Base-by-base conservation (phyloP, 441 rosid species). In the Metrosideros polymorpha region DNA sequence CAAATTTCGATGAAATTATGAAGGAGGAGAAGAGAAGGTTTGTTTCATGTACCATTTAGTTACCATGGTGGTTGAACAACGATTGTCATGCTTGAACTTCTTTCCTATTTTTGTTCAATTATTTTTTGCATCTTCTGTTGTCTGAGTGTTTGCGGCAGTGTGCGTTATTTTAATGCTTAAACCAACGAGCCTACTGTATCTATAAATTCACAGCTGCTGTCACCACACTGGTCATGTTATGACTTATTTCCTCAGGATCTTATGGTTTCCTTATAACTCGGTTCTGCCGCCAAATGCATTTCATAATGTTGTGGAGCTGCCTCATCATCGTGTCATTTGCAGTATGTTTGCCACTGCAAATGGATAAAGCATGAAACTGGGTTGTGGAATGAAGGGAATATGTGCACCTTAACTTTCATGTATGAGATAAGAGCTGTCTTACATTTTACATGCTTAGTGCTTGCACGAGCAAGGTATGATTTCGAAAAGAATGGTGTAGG, bases 21-120 rank as follows among this genome's bases (percentile, higher is more conserved):
- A 85, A 35, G 89, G 99, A 97, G 89, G 99, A 96, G 89, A 91
- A 83, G 83, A 82, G 92, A 87, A 97, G 99, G 99, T 97, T 86
- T 43, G 94, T 84, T 56, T 43, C 82, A 43, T 57, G 29, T 43
- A 42, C 42, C 22, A 82, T 71, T 85, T 27, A 45, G n/a, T 84
- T n/a, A 77, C 59, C 57, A 12, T 50, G 17, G 30, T 47, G 83
- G 82, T 50, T 61, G 61, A 42, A 59, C 76, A 27, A 30, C 24
- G 54, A 18, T 9, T 53, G 42, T 88, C 56, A 15, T 76, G 13
- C 56, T 82, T 50, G 43, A n/a, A 25, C 43, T 29, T 55, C 5
- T 32, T 52, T 30, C 39, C 56, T 71, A 63, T 35, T 9, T 79
- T 84, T 15, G 27, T 82, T 71, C 25, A 24, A 24, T 17, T 24